Evolutionary conservation across 331 rosid species (phyloP), one percentile per base, ranked within the genome.

Genomic region (Rosa hybrid): DNA sequence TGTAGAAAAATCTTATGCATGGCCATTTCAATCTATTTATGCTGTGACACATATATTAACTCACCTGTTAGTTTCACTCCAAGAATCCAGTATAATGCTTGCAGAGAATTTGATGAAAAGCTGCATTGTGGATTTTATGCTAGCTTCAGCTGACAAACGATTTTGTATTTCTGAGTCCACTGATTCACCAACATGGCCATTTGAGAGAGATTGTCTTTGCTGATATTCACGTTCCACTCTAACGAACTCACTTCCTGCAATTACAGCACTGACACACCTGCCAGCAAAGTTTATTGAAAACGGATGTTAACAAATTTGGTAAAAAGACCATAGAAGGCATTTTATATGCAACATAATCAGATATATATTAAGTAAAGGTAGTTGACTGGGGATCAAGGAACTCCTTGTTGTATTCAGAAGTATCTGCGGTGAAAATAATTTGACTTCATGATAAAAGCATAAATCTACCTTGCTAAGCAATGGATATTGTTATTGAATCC

Each of bases 221-320:
- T 86, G 92, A 76, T 88, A 77, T 68, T 93, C 98, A 42, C 91
- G 90, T 82, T 93, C 98, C 92, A 95, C 81, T 90, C 98, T 90
- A 78, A 93, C 93, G 78, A 78, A 90, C 86, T 95, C 99, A 62
- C 99, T 91, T 86, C 98, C 98, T 5, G 96, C 94, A 79, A 93
- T 83, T 50, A 95, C 99, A 75, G 99, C 94, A 81, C 94, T 89
- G 79, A 95, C 89, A 82, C 97, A 95, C 92, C 99, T 95, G 97
- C 87, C 80, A 77, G 68, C 77, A 51, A 75, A 82, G 50, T 81
- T 67, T 83, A 67, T 54, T 34, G 45, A 77, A 71, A 53, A 80
- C 75, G 71, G 64, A 70, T 67, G 75, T 78, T 20, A 67, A 63
- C 64, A 72, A 48, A 59, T 39, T 76, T 41, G n/a, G 11, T n/a